phyloP scores from a whole-genome alignment of 129 eudicot species.

The Flaveria sonorensis region DNA sequence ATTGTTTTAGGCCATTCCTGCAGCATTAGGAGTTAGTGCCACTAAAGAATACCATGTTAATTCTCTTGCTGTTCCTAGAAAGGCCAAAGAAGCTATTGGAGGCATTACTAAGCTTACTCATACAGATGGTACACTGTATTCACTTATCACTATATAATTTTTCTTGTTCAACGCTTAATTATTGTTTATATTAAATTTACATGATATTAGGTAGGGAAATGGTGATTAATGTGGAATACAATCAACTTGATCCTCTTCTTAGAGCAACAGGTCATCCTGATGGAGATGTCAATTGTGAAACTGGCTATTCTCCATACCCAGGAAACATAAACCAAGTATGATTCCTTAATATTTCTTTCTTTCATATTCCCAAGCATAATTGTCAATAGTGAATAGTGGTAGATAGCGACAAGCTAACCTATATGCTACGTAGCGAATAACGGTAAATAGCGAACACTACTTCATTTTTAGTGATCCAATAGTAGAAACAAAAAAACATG shows the following conservation, averaged over 20 bases:
- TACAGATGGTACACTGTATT: slow-evolving; percentile 64
- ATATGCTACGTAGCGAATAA: no score
- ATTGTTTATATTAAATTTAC: not conserved
- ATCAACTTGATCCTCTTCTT: slow-evolving; percentile 97
- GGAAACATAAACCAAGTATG: slow-evolving; percentile 96
- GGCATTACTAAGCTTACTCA: slow-evolving; percentile 98
- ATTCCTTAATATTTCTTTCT: not conserved
- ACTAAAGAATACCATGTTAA: slow-evolving; percentile 84
- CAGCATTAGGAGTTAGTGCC: slow-evolving; percentile 93
- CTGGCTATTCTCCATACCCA: slow-evolving; percentile 96
- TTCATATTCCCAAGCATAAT: not conserved
- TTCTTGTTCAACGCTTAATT: not conserved
- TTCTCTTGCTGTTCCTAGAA: slow-evolving; percentile 96
- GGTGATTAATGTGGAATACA: slow-evolving; percentile 99
- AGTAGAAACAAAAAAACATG: no score
- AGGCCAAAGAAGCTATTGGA: slow-evolving; percentile 99
- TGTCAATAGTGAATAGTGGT: no score
- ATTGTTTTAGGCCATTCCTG: slow-evolving; percentile 77
- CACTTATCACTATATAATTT: not conserved
- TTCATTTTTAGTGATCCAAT: no score
- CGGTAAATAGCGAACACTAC: no score
- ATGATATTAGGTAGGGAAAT: slow-evolving; percentile 75
- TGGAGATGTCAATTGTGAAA: slow-evolving; percentile 86
- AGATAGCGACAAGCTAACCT: no score
- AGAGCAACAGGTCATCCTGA: slow-evolving; percentile 91